Evolutionary conservation across 2,329 filamentous ascomycete species (phyloP), one percentile per base, ranked within the genome.

Genomic region (Colletotrichum sp.): DNA sequence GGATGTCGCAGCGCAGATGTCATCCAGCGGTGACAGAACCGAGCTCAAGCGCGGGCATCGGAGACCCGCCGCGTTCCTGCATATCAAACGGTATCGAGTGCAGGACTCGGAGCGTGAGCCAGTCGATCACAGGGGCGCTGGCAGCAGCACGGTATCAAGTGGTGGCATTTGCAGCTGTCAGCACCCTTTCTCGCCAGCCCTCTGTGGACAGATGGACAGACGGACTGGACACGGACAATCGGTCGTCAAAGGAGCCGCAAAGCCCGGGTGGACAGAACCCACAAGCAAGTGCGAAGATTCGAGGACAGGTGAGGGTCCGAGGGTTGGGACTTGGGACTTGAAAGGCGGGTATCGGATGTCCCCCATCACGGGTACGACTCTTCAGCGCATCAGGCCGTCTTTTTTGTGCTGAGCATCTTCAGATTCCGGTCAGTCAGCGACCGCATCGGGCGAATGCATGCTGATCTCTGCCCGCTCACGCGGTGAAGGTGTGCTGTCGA

Each of bases 381-480:
- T 66, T 69, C 63, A 66, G 49, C 70, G 62, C n/a, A 24, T 21
- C 2, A n/a, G 44, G 63, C 26, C 15, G 21, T 57, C 15, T 10
- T 63, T 26, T 36, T 64, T 34, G 32, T 26, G 59, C 28, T n/a
- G 52, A 57, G 52, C 24, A 30, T 28, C 59, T 62, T 32, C 59
- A 32, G 28, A 62, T 52, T 69, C 52, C n/a, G 52, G 52, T 32
- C 60, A 64, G 63, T 34, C 55, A 69, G 32, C 52, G 67, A 55
- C 63, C 44, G 28, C 16, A 64, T 68, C 55, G 39, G 70, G 63
- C 59, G 63, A 16, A 21, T 18, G 63, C 52, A 68, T 39, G 69
- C 39, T 57, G 69, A 76, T 72, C 69, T 72, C 63, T 52, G 69
- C 59, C 24, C 57, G 69, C 69, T 62, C 55, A 26, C 70, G 73